Base-by-base conservation (phyloP, 1,284 basidiomycete genomes). In the Singerocomus inundabilis region DNA sequence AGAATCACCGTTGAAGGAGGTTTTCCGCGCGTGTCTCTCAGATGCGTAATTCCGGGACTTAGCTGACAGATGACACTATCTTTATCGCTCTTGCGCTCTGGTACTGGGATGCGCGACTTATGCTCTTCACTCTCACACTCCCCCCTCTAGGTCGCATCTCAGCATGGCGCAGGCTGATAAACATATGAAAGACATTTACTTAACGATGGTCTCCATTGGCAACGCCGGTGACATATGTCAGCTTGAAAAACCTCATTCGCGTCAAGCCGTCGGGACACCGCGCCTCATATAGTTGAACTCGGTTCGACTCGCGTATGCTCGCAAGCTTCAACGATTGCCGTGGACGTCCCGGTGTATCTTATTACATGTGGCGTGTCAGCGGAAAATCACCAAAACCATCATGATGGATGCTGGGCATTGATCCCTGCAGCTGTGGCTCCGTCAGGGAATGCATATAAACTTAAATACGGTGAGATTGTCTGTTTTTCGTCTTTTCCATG, bases 71-170 rank as follows among this genome's bases (percentile, higher is more conserved):
- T 2, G 21, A 21, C 21, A 21, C 34, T 32, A 43, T 42, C 42
- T 38, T 53, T 54, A 49, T 49, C 40, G 26, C 28, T 31, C 28
- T 31, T 21, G 18, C 30, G 30, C 26, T 18, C 13, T 15, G 3
- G 24, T 8, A 6, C n/a, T 44, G 25, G 9, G 6, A 38, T 46
- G 46, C 44, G 42, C 60, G 26, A 40, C 33, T 46, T 59, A 26
- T 44, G 59, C 57, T 39, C 37, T 43, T 47, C 46, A 37, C 41
- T n/a, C 12, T 39, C 25, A n/a, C 21, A 3, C 35, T 47, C 24
- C 29, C 25, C 16, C 55, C 45, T 39, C 44, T 9, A 46, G 49
- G 48, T 56, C 53, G 57, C 44, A 12, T 15, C 6, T 21, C 13
- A 15, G 9, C 12, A 35, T 36, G 39, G 37, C 13, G 31, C 26